Percentiles rank a stretch among this genome's conserved stretches.
These are phyloP conservation scores for Rhodomyrtus psidioides DNA, from an alignment of 441 rosid genomes.

Conservation along the genomic window DNA sequence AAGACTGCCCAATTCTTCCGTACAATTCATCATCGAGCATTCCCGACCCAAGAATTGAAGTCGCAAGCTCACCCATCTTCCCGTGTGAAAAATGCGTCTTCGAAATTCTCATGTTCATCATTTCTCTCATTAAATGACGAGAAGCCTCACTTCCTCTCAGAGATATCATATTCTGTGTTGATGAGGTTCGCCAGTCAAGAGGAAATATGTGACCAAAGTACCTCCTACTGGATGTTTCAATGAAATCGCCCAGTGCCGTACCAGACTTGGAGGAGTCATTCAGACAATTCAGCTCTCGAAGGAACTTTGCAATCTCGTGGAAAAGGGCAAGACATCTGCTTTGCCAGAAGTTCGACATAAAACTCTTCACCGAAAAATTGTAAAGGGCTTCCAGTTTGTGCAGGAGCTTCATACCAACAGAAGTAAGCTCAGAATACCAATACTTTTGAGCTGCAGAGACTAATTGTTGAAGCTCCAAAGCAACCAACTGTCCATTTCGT, in stretches of 20 bases:
- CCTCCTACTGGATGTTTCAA: no score
- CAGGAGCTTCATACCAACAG: conserved; percentile 33
- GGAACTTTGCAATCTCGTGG: conserved; percentile 22
- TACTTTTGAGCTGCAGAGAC: conserved; percentile 23
- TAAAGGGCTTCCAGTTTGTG: background rate
- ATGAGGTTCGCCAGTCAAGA: conserved; percentile 16
- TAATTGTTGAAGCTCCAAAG: conserved; percentile 19
- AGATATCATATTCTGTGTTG: no score
- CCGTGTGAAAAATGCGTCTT: no score
- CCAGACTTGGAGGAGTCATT: background rate
- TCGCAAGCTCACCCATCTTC: conserved; percentile 16
- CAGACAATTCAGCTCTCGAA: conserved; percentile 14
- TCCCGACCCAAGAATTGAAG: conserved; percentile 33
- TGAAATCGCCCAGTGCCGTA: background rate
- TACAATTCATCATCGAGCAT: background rate
- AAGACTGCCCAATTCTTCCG: background rate
- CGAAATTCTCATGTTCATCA: no score
- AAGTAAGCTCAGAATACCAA: conserved; percentile 29
- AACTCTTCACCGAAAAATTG: no score
- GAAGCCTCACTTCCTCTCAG: no score
- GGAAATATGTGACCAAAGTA: background rate
- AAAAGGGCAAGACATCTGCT: conserved; percentile 13
- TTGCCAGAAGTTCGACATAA: background rate
- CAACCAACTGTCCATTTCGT: conserved; percentile 1
- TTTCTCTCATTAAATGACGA: no score